phyloP scores from a whole-genome alignment of 768 basidiomycete genomes.

The Scleroderma citrinum region DNA sequence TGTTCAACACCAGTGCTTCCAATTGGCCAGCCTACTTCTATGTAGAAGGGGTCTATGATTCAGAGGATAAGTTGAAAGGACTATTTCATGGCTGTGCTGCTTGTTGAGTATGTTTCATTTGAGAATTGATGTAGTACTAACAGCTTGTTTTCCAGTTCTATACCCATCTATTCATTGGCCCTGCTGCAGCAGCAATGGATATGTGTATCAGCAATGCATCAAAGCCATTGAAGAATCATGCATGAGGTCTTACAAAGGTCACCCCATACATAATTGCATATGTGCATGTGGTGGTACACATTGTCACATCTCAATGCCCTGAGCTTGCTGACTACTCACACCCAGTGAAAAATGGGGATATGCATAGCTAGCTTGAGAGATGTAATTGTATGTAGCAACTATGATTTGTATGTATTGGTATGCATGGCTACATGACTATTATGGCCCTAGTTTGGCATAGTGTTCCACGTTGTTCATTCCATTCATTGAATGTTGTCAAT shows the following conservation, averaged over 20 bases:
- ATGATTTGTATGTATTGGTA: too few species aligned
- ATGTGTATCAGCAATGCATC: not conserved
- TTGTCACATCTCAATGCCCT: not conserved
- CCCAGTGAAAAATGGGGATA: too few species aligned
- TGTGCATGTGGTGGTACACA: not conserved
- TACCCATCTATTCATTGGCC: slow-evolving; percentile 1
- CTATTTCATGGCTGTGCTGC: not conserved
- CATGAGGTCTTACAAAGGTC: not conserved
- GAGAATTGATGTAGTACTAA: not conserved
- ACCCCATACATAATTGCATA: slow-evolving; percentile 2
- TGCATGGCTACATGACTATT: too few species aligned
- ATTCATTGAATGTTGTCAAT: too few species aligned
- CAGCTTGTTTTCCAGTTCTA: not conserved
- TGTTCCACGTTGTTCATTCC: too few species aligned
- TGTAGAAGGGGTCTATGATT: not conserved
- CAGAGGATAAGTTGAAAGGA: not conserved
- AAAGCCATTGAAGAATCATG: not conserved
- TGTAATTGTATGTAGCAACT: too few species aligned
- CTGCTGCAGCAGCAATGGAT: not conserved
- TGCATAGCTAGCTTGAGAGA: too few species aligned
- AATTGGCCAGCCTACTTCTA: slow-evolving; percentile 3
- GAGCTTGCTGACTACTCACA: not conserved
- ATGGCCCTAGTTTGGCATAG: too few species aligned
- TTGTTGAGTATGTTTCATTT: not conserved
- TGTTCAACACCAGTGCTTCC: not conserved